Base-by-base conservation (phyloP, 208 protist species). In the Leishmania turanica region DNA sequence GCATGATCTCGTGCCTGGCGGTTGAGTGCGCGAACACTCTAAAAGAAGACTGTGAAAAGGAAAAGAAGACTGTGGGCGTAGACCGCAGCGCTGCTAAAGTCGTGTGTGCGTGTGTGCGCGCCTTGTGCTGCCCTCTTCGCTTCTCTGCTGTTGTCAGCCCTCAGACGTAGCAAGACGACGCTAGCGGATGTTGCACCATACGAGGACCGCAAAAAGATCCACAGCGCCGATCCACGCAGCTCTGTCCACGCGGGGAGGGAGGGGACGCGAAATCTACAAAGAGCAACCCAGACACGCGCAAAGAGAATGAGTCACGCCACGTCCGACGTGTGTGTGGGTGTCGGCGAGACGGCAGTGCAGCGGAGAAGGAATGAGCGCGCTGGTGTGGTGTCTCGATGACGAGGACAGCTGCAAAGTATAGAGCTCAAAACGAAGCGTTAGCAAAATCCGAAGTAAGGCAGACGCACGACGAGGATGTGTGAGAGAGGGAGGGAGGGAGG, bases 1-100 rank as follows among this genome's bases (percentile, higher is more conserved):
- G 72, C 90, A 93, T 93, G 34, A 51, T 31, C 24, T 19, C 37
- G 17, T 72, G 7, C n/a, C 5, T 45, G 45, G 45, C 31, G 31
- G 17, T 51, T 19, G 24, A 19, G 27, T 72, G 24, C 42, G 6
- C 49, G 11, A 53, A 13, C 13, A 34, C 21, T 3, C 3, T 9
- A 66, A 17, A 58, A 19, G 37, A 45, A 66, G 37, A 65, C 9
- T 34, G 27, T 19, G n/a, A 53, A 31, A 77, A 47, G 11, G 24
- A n/a, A 21, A 64, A n/a, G 40, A 34, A 49, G 34, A 24, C 34
- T 75, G 49, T 40, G 27, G 17, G 11, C 42, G 11, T 19, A 17
- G n/a, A 47, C 6, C 17, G 42, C 3, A 19, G 49, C 60, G n/a
- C 60, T 31, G 8, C n/a, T 8, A 37, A 5, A 21, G 21, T 15